Evolutionary conservation across 2,329 filamentous ascomycete genomes (phyloP), one percentile per base, ranked within the genome.

Genomic region (Rhynchosporium graminicola): DNA sequence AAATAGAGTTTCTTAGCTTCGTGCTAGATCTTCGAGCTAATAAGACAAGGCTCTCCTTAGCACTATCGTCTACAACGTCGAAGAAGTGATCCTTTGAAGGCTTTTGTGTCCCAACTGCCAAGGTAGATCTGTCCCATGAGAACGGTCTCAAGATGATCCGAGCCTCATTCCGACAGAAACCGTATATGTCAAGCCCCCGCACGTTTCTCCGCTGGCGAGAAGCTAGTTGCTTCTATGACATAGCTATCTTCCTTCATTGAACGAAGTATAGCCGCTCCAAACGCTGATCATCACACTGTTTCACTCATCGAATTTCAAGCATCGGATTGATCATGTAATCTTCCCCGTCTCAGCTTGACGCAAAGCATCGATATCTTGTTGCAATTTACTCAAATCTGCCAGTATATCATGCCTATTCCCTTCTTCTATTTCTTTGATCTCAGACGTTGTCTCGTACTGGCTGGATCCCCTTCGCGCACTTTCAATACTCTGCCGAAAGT

Each of bases 361-460:
- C 50, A 89, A 71, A 3, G 84, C 88, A 75, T 94, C 89, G 45
- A 94, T 89, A 71, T 94, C 90, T 71, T 83, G 83, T 75, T 91
- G 89, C 65, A 94, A 76, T 28, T 86, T 86, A 52, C 85, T 83
- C 60, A 94, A 76, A 73, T 93, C 89, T 0, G 88, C 88, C 67
- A 94, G 75, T 63, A 93, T 91, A 71, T 90, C 84, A 47, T 76
- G 74, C 67, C 61, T 76, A 73, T 31, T 51, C 69, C 36, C 73
- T 62, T 65, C 62, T 45, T 62, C 52, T 46, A 63, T 60, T 47
- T 61, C n/a, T 9, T 13, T 12, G 12, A 36, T 10, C 9, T 36
- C 33, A 36, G 33, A 36, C 33, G 63, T 20, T 8, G 9, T 48
- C 26, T 38, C 55, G 7, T 40, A n/a, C 29, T 59, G 42, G 33